Conservation (phyloP, 441 rosid genomes). For the Isatis lusitanica region DNA sequence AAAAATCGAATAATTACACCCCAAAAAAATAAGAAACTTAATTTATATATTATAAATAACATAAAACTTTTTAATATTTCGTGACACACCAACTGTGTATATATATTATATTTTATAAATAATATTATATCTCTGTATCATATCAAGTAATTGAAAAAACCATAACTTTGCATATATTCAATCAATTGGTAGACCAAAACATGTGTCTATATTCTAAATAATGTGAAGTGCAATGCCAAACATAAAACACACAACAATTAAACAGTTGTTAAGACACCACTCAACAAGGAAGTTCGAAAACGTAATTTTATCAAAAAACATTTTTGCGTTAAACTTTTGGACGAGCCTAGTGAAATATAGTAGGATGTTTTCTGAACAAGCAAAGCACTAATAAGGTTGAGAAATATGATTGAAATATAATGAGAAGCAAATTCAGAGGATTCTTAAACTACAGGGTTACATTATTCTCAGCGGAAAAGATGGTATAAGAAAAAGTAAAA, state of each 20-base stretch:
- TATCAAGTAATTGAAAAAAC: neutral
- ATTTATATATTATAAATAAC: neutral
- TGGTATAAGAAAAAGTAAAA: neutral
- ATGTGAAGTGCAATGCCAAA: slow-evolving; percentile 15
- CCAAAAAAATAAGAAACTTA: too few species aligned
- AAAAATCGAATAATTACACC: neutral
- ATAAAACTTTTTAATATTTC: neutral
- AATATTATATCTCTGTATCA: neutral
- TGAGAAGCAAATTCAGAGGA: neutral
- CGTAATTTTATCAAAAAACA: neutral
- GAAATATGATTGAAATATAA: neutral
- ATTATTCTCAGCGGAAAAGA: neutral
- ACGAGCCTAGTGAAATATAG: neutral
- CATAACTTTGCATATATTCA: neutral
- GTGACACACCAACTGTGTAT: neutral
- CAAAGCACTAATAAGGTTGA: slow-evolving; percentile 14
- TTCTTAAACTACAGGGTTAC: neutral
- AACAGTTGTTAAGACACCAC: neutral
- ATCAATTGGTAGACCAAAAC: neutral
- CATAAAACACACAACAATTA: neutral
- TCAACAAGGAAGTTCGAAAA: neutral
- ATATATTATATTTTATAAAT: neutral
- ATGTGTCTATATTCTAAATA: neutral
- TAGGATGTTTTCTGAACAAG: slow-evolving; percentile 4
- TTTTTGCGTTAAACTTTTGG: neutral